phyloP scores from a whole-genome alignment of 352 stramenopile species.

The Phytopythium litorale region DNA sequence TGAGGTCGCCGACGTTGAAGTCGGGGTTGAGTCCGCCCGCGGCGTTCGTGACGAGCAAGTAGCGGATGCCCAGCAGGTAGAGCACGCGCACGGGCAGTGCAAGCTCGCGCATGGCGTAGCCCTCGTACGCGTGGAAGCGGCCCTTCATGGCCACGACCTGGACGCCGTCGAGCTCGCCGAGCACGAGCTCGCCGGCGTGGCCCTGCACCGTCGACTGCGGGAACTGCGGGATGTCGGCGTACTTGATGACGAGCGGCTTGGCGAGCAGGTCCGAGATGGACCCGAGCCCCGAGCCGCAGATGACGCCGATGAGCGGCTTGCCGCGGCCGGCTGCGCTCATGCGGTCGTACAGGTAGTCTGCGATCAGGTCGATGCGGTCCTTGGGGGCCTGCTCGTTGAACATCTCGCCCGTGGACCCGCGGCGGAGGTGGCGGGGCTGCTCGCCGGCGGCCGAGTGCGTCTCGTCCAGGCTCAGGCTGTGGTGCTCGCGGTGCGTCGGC shows the following conservation, averaged over 20 bases:
- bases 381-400: slow-evolving; percentile 54
- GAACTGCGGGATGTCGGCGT: slow-evolving; percentile 93
- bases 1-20: slow-evolving; percentile 96
- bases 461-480: slow-evolving; percentile 45
- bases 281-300: slow-evolving; percentile 95
- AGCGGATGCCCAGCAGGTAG: slow-evolving; percentile 93
- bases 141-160: slow-evolving; percentile 92
- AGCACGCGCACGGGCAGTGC: slow-evolving; percentile 95
- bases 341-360: slow-evolving; percentile 55
- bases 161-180: slow-evolving; percentile 83
- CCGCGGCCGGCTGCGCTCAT: slow-evolving; percentile 23
- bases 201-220: slow-evolving; percentile 91
- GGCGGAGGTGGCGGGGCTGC: slow-evolving; percentile 21
- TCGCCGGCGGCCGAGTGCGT: slow-evolving; percentile 15
- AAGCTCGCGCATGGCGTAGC: slow-evolving; percentile 93
- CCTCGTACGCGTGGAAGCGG: slow-evolving; percentile 97
- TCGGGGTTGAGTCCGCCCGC: slow-evolving; percentile 92
- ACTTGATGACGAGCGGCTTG: slow-evolving; percentile 89
- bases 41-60: slow-evolving; percentile 96
- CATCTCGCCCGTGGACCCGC: slow-evolving; percentile 57
- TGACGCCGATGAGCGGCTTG: slow-evolving; percentile 76
- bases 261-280: slow-evolving; percentile 88
- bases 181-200: slow-evolving; percentile 95
- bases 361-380: slow-evolving; percentile 80
- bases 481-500: slow-evolving; percentile 27